These are phyloP conservation scores for Chaetoscypha palmicola DNA, from an alignment of 2,329 filamentous ascomycete genomes.

Conservation along the genomic window DNA sequence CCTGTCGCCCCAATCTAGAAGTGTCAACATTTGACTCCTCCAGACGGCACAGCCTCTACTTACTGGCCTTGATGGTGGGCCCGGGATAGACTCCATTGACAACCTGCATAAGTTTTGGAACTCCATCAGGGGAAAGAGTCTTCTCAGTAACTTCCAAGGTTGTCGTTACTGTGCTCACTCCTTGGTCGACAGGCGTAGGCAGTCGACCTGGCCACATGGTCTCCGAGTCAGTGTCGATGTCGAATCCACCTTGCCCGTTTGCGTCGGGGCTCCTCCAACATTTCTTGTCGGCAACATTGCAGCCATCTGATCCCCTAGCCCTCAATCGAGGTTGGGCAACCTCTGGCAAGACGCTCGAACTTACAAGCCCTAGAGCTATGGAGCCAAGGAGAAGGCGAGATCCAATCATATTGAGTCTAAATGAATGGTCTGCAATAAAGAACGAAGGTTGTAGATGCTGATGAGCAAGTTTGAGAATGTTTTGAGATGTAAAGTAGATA, in stretches of 20 bases:
- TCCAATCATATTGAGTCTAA: no score
- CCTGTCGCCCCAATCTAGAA: conserved; percentile 4
- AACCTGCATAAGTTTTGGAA: conserved; percentile 44
- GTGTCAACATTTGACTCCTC: no score
- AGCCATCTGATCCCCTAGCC: not conserved
- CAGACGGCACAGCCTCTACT: no score
- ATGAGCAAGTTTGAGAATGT: no score
- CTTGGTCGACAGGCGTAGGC: not conserved
- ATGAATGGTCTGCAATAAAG: no score
- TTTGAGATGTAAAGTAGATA: no score
- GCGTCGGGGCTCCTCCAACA: not conserved
- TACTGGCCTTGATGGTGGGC: conserved; percentile 25
- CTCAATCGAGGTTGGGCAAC: not conserved
- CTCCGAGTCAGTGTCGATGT: conserved; percentile 1
- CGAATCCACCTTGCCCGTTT: not conserved
- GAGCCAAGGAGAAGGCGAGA: conserved; percentile 1
- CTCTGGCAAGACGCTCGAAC: not conserved
- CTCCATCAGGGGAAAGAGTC: conserved; percentile 30
- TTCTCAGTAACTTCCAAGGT: not conserved
- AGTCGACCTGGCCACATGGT: conserved; percentile 1
- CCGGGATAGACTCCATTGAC: conserved; percentile 31
- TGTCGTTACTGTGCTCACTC: not conserved
- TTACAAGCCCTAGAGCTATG: not conserved
- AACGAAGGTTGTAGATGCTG: no score
- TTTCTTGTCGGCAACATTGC: not conserved